Percentiles rank a stretch among this genome's conserved stretches.
phyloP scores from a whole-genome alignment of 306 rosid genomes.

The Trifolium dubium region DNA sequence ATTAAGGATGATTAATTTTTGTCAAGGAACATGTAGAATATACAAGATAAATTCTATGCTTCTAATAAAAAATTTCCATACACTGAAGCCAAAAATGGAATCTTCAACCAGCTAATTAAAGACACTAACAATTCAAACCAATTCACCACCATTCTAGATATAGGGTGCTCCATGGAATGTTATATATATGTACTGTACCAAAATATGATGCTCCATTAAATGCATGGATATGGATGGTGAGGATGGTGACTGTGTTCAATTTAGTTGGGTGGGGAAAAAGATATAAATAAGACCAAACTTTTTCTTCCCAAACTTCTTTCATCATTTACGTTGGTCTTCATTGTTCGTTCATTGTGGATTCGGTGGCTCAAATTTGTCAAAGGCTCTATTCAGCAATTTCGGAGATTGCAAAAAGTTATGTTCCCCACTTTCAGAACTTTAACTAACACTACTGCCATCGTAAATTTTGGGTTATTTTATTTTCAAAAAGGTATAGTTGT shows the following conservation, averaged over 20 bases:
- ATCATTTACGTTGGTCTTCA: constrained; percentile 52
- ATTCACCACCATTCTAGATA: too few species aligned
- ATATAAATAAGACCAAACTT: constrained; percentile 43
- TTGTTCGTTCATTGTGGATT: constrained; percentile 41
- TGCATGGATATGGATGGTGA: constrained; percentile 42
- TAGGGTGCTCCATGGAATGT: constrained; percentile 30
- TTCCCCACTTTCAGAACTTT: constrained; percentile 55
- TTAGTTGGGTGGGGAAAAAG: constrained; percentile 50
- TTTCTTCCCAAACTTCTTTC: constrained; percentile 43
- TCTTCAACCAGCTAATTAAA: too few species aligned
- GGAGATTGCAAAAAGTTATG: constrained; percentile 62
- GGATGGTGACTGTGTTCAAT: constrained; percentile 38
- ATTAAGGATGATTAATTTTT: too few species aligned
- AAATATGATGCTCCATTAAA: constrained; percentile 42
- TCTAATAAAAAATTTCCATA: too few species aligned
- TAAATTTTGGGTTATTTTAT: not conserved
- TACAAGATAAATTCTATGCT: too few species aligned
- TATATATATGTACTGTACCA: constrained; percentile 31
- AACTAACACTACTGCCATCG: not conserved
- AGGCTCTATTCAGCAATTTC: constrained; percentile 56
- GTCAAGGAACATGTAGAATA: too few species aligned
- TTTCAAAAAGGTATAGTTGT: not conserved
- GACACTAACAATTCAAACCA: too few species aligned
- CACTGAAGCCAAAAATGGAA: too few species aligned
- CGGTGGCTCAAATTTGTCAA: constrained; percentile 55